Evolutionary conservation across 208 protist species (phyloP).

Genomic region (Plasmodiophora brassicae): DNA sequence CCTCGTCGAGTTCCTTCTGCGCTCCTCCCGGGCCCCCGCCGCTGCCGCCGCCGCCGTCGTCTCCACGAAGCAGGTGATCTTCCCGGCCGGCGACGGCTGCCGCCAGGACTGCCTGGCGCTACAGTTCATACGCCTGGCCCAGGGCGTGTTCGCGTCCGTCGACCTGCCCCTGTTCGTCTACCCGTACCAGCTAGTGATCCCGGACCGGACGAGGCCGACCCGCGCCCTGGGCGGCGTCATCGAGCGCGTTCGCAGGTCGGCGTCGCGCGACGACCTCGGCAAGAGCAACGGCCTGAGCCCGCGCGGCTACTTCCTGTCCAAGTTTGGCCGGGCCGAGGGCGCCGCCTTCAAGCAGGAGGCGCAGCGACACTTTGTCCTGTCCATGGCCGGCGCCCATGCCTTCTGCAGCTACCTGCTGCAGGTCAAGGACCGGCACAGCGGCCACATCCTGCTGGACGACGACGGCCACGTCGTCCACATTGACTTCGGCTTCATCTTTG

Average conservation of each 20-base stretch:
- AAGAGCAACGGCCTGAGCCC: slow-evolving; percentile 73
- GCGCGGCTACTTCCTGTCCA: slow-evolving; percentile 78
- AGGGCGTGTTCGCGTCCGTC: slow-evolving; percentile 71
- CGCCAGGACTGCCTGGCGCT: slow-evolving; percentile 82
- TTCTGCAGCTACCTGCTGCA: no score
- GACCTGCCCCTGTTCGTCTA: slow-evolving; percentile 74
- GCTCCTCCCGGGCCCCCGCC: neutral
- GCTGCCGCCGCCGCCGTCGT: neutral
- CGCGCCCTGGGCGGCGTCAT: slow-evolving; percentile 78
- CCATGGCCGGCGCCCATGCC: slow-evolving; percentile 64
- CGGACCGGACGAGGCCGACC: slow-evolving; percentile 77
- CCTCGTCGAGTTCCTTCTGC: neutral
- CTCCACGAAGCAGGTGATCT: slow-evolving; percentile 70
- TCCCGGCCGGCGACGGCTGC: slow-evolving; percentile 87
- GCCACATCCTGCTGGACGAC: no score
- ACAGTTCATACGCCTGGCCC: slow-evolving; percentile 77
- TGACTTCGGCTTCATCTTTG: no score
- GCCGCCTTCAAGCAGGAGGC: slow-evolving; percentile 75
- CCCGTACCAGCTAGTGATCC: no score
- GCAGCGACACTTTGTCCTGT: slow-evolving; percentile 69
- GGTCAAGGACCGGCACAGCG: no score
- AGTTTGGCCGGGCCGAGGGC: slow-evolving; percentile 74
- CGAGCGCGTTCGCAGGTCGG: slow-evolving; percentile 74
- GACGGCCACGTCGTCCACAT: no score
- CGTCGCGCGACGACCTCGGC: slow-evolving; percentile 77